Evolutionary conservation across 148 eudicot species (phyloP), one percentile per base, ranked within the genome.

Genomic region (Camellia lanceoleosa): DNA sequence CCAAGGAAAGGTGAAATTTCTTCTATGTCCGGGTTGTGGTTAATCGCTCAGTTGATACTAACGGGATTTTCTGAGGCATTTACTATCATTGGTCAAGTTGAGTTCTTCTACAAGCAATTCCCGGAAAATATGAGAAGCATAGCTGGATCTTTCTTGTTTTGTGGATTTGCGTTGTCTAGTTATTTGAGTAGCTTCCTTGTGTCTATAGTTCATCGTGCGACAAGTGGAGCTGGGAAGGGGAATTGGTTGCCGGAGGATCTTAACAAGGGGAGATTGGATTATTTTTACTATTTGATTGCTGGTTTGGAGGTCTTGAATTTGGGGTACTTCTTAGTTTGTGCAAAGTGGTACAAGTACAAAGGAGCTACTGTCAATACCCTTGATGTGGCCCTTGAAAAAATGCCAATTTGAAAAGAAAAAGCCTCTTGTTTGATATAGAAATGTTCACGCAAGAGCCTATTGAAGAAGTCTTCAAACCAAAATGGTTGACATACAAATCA

Each of bases 321-420:
- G 38, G 62, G 73, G 1, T 88, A 87, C 55, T 92, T 91, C 70
- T 15, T 92, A 41, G 77, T 85, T 19, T 86, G 88, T 70, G 91
- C 97, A 5, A 89, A 82, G 71, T 89, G 97, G 97, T 92, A 91
- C 69, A 91, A 84, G 80, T 92, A 91, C 80, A 89, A 88, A 79
- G 91, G 82, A 15, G 65, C 62, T 55, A 68, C 44, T 13, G 58
- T 15, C 8, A 55, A 51, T 19, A 59, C 42, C 38, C 13, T 19
- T 60, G 80, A 74, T 30, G 80, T 52, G 68, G 59, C 51, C 2
- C 55, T n/a, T 49, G 83, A 82, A 20, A 74, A 79, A 19, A 77
- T 12, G 78, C 75, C 38, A 83, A 54, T 69, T 85, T 52, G 73
- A 85, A 42, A 77, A 58, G 41, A 30, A 30, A 30, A 30, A 30